Evolutionary conservation across 495 filamentous ascomycete genomes (phyloP).

Genomic region (Penicillium pulvis): DNA sequence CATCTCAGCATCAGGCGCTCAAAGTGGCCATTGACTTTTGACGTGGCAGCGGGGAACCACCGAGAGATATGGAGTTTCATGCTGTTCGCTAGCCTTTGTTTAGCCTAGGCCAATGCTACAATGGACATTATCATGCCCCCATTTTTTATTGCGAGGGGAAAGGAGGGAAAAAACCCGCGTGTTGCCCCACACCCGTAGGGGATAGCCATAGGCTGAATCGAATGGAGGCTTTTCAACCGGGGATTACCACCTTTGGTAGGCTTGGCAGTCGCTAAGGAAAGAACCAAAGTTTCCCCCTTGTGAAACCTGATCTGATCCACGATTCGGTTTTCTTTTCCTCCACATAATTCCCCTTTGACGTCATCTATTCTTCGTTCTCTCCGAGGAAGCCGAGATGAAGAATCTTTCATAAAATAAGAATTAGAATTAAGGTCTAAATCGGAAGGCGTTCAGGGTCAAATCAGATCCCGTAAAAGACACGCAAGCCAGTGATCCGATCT

Average conservation of each 20-base stretch:
- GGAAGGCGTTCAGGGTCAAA: too few relatives aligned
- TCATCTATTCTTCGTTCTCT: background rate
- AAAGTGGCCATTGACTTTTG: conserved; percentile 30
- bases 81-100: background rate
- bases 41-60: background rate
- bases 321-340: too few relatives aligned
- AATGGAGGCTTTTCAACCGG: background rate
- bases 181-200: background rate
- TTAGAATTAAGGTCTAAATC: background rate
- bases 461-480: too few relatives aligned
- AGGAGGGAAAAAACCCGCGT: background rate
- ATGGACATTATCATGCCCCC: background rate
- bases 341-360: background rate
- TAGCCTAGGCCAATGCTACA: background rate
- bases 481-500: too few relatives aligned
- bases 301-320: too few relatives aligned
- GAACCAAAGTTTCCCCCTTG: too few relatives aligned
- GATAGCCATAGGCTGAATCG: background rate
- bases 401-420: background rate
- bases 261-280: background rate
- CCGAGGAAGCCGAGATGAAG: too few relatives aligned
- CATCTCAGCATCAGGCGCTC: conserved; percentile 22
- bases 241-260: background rate
- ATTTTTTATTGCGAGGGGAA: background rate
- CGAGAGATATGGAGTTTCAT: background rate